These are phyloP conservation scores for Pugionium dolabratum DNA, from an alignment of 345 rosid species.

Conservation along the genomic window DNA sequence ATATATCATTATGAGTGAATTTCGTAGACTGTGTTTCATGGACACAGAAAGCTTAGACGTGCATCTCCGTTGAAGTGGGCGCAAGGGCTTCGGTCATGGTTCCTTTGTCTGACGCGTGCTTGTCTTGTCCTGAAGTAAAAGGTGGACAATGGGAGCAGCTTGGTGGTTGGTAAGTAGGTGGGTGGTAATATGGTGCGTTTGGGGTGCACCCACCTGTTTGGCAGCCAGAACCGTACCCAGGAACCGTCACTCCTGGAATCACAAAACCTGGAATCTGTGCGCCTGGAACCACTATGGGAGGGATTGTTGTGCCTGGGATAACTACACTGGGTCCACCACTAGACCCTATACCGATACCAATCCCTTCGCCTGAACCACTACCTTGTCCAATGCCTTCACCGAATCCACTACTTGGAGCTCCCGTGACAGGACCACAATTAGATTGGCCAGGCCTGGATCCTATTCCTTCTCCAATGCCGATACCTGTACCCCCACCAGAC, in stretches of 20 bases:
- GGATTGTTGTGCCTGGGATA: constrained; percentile 35
- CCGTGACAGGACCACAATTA: constrained; percentile 33
- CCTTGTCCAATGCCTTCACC: constrained; percentile 32
- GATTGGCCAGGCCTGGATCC: constrained; percentile 39
- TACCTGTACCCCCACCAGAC: constrained; percentile 24
- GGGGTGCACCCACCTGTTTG: constrained; percentile 37
- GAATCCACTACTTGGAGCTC: constrained; percentile 24
- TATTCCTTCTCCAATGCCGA: constrained; percentile 41
- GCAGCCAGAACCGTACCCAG: constrained; percentile 36
- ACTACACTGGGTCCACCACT: constrained; percentile 26
- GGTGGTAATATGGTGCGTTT: constrained; percentile 23
- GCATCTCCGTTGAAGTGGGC: constrained; percentile 30
- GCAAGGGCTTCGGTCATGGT: constrained; percentile 37
- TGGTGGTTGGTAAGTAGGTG: constrained; percentile 33
- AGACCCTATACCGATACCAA: constrained; percentile 33
- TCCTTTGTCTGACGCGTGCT: constrained; percentile 24
- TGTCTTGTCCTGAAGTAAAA: constrained; percentile 22
- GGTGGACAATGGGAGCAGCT: constrained; percentile 30
- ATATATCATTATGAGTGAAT: constrained; percentile 25
- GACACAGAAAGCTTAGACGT: constrained; percentile 33
- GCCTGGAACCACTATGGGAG: constrained; percentile 38
- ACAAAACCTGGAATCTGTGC: constrained; percentile 38
- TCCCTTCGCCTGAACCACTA: constrained; percentile 13
- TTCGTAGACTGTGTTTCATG: constrained; percentile 16
- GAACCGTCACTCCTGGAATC: constrained; percentile 40